Base-by-base conservation (phyloP, 495 filamentous ascomycete genomes). In the Clohesyomyces aquaticus region DNA sequence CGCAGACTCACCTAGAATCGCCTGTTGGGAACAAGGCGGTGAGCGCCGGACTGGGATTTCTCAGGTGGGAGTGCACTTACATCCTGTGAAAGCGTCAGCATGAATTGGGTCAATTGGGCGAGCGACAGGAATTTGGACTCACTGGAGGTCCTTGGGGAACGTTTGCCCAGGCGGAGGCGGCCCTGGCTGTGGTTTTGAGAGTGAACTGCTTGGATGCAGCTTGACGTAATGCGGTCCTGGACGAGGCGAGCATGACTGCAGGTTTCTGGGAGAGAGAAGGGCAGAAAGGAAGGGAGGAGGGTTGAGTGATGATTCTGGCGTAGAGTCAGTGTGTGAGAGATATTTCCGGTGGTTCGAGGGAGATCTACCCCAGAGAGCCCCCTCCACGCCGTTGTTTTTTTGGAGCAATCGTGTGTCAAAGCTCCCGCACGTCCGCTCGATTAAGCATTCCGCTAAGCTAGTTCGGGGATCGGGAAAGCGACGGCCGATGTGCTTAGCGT, bases 131-230 rank as follows among this genome's bases (percentile, higher is more conserved):
- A 35, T 16, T 32, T n/a, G 19, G 68, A 84, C 90, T 78, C 84
- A 96, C 92, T 70, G 92, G 92, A 81, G 93, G 92, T 61, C 92
- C 92, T 80, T 96, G 91, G 69, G 91, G 88, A 49, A 96, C 90
- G 61, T 90, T 88, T 66, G 89, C 84, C 92, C 92, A 97, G 47
- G 89, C 87, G 41, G 91, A 96, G 65, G 83, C 88, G 66, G 85
- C 81, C 77, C 90, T 84, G 43, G 83, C 75, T 70, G 85, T 85
- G 71, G 73, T 77, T 65, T 79, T 75, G 73, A 76, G 69, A 67
- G 79, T 76, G 68, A 78, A 63, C 32, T 57, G 64, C 64, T 68
- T 67, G 29, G 59, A 55, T 61, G 75, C 76, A 78, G 77, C 81
- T 74, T 82, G 77, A 47, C 83, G 82, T 77, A 78, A 77, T 66